phyloP scores from a whole-genome alignment of 2,329 filamentous ascomycete species.

The Neonectria punicea region DNA sequence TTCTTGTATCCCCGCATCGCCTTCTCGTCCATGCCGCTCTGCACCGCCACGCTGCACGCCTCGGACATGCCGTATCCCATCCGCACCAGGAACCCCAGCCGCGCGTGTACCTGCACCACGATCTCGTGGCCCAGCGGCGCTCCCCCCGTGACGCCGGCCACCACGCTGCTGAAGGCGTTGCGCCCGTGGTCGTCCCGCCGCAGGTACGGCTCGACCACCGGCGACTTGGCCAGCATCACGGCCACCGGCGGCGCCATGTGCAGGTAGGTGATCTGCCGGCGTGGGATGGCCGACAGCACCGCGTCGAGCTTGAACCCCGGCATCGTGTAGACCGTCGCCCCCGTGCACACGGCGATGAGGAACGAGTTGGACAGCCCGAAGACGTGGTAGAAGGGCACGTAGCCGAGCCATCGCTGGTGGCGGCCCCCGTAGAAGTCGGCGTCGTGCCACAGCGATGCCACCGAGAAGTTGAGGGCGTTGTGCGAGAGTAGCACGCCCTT shows the following conservation, averaged over 20 bases:
- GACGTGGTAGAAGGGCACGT: slow-evolving; percentile 77
- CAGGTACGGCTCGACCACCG: slow-evolving; percentile 70
- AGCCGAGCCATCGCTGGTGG: slow-evolving; percentile 63
- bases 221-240: slow-evolving; percentile 75
- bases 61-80: slow-evolving; percentile 84
- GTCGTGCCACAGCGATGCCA: slow-evolving; percentile 58
- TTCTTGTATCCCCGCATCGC: slow-evolving; percentile 61
- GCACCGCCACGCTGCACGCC: slow-evolving; percentile 71
- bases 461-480: slow-evolving; percentile 70
- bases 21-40: slow-evolving; percentile 63
- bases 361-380: slow-evolving; percentile 68
- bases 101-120: slow-evolving; percentile 68
- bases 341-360: slow-evolving; percentile 63
- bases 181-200: slow-evolving; percentile 52
- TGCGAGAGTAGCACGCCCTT: slow-evolving; percentile 81
- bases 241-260: slow-evolving; percentile 76
- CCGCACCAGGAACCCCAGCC: slow-evolving; percentile 59
- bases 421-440: slow-evolving; percentile 55
- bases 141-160: slow-evolving; percentile 67
- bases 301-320: slow-evolving; percentile 73
- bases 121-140: slow-evolving; percentile 69
- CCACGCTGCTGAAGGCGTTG: slow-evolving; percentile 69
- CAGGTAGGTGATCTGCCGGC: slow-evolving; percentile 72
- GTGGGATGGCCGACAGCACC: slow-evolving; percentile 70
- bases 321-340: slow-evolving; percentile 75